Evolutionary conservation across 192 early-diverging fungal genomes (phyloP).

Genomic region (Linnemannia elongata): DNA sequence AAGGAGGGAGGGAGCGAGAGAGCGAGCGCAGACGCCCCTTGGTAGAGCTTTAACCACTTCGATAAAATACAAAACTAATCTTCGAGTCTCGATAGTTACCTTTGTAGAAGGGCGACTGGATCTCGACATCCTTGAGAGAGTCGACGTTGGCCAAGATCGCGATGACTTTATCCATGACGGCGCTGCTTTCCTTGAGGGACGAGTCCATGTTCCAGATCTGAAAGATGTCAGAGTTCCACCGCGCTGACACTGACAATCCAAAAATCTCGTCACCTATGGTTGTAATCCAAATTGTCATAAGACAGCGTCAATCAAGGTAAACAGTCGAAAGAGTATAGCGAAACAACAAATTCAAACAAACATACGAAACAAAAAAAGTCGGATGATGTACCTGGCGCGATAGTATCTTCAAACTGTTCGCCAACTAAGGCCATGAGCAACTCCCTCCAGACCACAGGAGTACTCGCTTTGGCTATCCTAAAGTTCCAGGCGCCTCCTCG

Average conservation of each 20-base stretch:
- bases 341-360: no score
- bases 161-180: constrained; percentile 58
- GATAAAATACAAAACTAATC: no score
- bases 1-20: background rate
- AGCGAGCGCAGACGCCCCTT: background rate
- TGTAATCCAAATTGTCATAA: no score
- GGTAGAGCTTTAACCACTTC: no score
- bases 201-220: constrained; percentile 64
- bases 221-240: constrained; percentile 64
- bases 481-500: constrained; percentile 66
- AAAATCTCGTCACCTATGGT: constrained; percentile 59
- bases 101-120: constrained; percentile 65
- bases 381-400: constrained; percentile 41
- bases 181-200: constrained; percentile 35
- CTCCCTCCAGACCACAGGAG: constrained; percentile 63
- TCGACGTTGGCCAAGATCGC: constrained; percentile 19
- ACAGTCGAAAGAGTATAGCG: no score
- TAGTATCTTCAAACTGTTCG: constrained; percentile 63
- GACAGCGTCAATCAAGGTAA: no score
- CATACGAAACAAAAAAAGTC: background rate
- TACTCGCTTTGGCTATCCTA: constrained; percentile 58
- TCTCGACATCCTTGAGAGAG: constrained; percentile 41
- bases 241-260: constrained; percentile 59
- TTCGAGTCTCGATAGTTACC: constrained; percentile 25
- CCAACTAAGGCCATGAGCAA: constrained; percentile 63